Percentiles rank a stretch among this genome's conserved stretches.
Conservation (phyloP, 768 basidiomycete species). For the Pleurotus cornucopiae region DNA sequence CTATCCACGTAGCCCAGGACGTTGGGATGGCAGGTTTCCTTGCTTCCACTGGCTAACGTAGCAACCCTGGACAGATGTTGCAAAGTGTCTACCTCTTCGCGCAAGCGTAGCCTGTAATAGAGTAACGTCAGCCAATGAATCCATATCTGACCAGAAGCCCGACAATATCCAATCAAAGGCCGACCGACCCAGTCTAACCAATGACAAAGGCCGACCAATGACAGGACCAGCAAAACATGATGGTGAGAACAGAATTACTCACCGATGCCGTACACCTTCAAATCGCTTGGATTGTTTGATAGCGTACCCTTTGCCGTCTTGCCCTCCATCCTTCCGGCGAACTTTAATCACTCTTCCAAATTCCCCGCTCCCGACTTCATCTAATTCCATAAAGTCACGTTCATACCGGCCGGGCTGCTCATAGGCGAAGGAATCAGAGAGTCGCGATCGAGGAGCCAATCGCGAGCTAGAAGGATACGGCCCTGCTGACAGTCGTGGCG, state of each 20-base stretch:
- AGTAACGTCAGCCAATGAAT: conserved; percentile 14
- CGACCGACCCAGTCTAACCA: conserved; percentile 14
- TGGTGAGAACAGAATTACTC: conserved; percentile 23
- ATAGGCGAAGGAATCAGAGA: conserved; percentile 38
- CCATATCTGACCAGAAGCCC: conserved; percentile 11
- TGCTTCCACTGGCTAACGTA: conserved; percentile 28
- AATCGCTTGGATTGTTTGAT: conserved; percentile 94
- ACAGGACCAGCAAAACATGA: conserved; percentile 9
- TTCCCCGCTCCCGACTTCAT: conserved; percentile 84
- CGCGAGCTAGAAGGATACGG: conserved; percentile 17
- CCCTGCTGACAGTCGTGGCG: conserved; percentile 12
- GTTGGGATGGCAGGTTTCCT: conserved; percentile 60
- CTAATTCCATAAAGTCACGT: conserved; percentile 74
- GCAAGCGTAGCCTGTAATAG: conserved; percentile 64
- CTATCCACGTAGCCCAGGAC: conserved; percentile 88
- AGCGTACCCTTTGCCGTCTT: conserved; percentile 56
- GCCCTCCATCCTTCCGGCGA: conserved; percentile 50
- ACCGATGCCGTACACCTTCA: conserved; percentile 90
- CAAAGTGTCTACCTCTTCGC: conserved; percentile 93
- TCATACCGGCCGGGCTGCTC: conserved; percentile 68
- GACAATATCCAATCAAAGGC: conserved; percentile 6
- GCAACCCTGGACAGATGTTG: conserved; percentile 55
- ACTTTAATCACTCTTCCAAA: conserved; percentile 93
- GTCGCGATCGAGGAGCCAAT: conserved; percentile 16
- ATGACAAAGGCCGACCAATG: conserved; percentile 11